These are phyloP conservation scores for Sporormia fimetaria DNA, from an alignment of 495 filamentous ascomycete species.

Conservation along the genomic window DNA sequence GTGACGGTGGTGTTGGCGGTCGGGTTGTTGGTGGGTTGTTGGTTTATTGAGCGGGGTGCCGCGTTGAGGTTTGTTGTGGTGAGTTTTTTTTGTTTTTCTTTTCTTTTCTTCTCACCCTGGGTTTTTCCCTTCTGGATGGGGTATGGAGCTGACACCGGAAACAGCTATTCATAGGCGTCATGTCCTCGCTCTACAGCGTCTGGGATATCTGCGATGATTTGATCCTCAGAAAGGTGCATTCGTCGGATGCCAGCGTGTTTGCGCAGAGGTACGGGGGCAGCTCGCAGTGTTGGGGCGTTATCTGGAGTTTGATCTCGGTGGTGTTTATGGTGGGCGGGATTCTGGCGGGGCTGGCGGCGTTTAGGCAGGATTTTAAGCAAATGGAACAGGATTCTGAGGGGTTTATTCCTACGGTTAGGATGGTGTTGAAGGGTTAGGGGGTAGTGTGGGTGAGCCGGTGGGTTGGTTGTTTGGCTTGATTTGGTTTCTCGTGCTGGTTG, in stretches of 20 bases:
- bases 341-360: slow-evolving; percentile 62
- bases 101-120: too few relatives aligned
- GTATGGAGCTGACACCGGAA: too few relatives aligned
- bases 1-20: slow-evolving; percentile 56
- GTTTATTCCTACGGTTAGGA: slow-evolving; percentile 45
- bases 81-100: too few relatives aligned
- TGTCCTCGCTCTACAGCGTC: slow-evolving; percentile 64
- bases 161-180: slow-evolving; percentile 69
- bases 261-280: slow-evolving; percentile 66
- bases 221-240: slow-evolving; percentile 73
- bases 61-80: slow-evolving; percentile 58
- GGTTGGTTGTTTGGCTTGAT: too few relatives aligned
- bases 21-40: slow-evolving; percentile 59
- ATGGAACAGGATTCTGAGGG: slow-evolving; percentile 58
- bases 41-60: slow-evolving; percentile 69
- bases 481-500: too few relatives aligned
- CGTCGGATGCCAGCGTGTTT: slow-evolving; percentile 70
- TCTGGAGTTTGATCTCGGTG: slow-evolving; percentile 63
- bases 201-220: slow-evolving; percentile 85
- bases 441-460: too few relatives aligned
- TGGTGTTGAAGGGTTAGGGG: slow-evolving; percentile 18
- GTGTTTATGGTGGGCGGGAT: slow-evolving; percentile 60
- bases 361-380: slow-evolving; percentile 53
- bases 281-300: slow-evolving; percentile 70
- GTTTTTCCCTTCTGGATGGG: too few relatives aligned